These are phyloP conservation scores for Globisporangium radiosum DNA, from an alignment of 352 stramenopile genomes.

Conservation along the genomic window DNA sequence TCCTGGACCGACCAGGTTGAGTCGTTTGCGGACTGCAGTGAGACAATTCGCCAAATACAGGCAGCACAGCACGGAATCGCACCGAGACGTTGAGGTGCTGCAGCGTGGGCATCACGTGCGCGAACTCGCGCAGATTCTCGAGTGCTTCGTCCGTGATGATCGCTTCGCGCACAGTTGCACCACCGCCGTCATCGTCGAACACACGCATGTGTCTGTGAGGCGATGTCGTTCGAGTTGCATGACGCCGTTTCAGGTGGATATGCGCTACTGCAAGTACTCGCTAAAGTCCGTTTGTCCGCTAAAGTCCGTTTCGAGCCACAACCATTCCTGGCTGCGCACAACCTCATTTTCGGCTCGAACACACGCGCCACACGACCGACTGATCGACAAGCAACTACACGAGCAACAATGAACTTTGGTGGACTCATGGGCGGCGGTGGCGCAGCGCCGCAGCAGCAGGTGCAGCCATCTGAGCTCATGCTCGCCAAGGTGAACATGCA, in stretches of 20 bases:
- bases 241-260: too few relatives aligned
- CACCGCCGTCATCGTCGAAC: slow-evolving; percentile 18
- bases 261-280: neutral
- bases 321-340: neutral
- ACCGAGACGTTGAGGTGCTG: slow-evolving; percentile 66
- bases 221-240: neutral
- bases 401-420: slow-evolving; percentile 65
- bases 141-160: slow-evolving; percentile 56
- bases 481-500: slow-evolving; percentile 90
- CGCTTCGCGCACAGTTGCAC: slow-evolving; percentile 17
- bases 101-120: slow-evolving; percentile 10
- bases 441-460: slow-evolving; percentile 34
- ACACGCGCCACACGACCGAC: too few relatives aligned
- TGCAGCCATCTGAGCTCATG: slow-evolving; percentile 77
- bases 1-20: too few relatives aligned
- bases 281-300: neutral
- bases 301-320: slow-evolving; percentile 1
- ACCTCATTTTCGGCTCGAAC: too few relatives aligned
- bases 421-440: slow-evolving; percentile 59
- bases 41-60: too few relatives aligned
- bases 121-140: slow-evolving; percentile 19
- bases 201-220: slow-evolving; percentile 30
- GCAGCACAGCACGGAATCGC: slow-evolving; percentile 1
- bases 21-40: too few relatives aligned
- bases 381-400: neutral